Percentiles rank a stretch among this genome's conserved stretches.
Conservation (phyloP, 441 rosid genomes). For the Pelargonium cotyledonis region DNA sequence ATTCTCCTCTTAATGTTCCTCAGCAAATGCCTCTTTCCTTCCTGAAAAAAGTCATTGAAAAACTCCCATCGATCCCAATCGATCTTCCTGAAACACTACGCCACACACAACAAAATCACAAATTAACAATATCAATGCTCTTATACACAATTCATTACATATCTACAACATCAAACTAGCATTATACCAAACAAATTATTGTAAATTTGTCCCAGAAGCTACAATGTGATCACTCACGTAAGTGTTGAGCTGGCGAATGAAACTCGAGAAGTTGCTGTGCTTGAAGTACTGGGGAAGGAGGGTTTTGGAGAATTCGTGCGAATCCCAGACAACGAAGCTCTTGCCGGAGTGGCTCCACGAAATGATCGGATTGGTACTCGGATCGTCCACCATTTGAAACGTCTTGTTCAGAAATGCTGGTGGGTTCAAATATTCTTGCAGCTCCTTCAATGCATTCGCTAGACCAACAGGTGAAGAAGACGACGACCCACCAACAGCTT, state of each 20-base stretch:
- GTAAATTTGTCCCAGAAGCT: no score
- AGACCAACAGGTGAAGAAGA: no score
- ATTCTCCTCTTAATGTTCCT: conserved; percentile 56
- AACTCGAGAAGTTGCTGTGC: conserved; percentile 64
- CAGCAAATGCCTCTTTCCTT: conserved; percentile 57
- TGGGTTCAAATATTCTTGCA: no score
- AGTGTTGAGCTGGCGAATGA: conserved; percentile 63
- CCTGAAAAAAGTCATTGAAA: conserved; percentile 38
- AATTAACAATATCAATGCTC: no score
- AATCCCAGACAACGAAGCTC: conserved; percentile 58
- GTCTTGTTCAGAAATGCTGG: conserved; percentile 47
- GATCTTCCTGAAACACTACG: conserved; percentile 76
- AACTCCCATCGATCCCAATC: conserved; percentile 84
- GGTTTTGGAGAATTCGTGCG: conserved; percentile 35
- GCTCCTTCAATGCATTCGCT: no score
- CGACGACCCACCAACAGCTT: no score
- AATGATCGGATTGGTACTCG: conserved; percentile 37
- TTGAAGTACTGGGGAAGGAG: conserved; percentile 55
- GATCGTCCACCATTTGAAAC: conserved; percentile 49
- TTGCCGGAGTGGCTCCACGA: conserved; percentile 50
- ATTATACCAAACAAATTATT: neutral
- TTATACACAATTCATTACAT: no score
- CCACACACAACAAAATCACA: neutral
- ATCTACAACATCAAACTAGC: neutral
- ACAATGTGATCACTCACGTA: conserved; percentile 32